Evolutionary conservation across 2,329 filamentous ascomycete species (phyloP).

Genomic region (Exophiala oligosperma): DNA sequence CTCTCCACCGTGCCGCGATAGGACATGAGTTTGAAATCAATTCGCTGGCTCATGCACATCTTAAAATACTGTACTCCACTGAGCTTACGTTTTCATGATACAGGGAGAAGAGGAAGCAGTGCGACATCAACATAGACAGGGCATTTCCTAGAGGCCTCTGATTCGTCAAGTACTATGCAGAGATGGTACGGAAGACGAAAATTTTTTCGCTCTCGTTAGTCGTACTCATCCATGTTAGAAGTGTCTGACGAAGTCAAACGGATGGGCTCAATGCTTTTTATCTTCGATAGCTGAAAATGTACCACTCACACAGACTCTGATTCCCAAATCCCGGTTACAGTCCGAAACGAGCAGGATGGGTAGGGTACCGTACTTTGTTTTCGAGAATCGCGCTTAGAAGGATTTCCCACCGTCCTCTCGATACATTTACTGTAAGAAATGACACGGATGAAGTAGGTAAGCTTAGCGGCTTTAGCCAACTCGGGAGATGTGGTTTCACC

Average conservation of each 20-base stretch:
- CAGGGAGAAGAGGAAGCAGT: not conserved
- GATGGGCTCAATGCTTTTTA: not conserved
- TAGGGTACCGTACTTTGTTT: not conserved
- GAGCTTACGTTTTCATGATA: not conserved
- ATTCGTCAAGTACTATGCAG: not conserved
- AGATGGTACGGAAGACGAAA: not conserved
- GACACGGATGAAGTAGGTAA: no score
- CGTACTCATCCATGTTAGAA: not conserved
- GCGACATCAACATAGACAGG: not conserved
- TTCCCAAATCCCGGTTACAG: not conserved
- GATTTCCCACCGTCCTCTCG: no score
- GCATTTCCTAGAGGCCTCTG: not conserved
- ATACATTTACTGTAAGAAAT: no score
- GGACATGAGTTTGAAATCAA: not conserved
- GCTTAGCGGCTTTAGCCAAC: no score
- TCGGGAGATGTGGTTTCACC: no score
- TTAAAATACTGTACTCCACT: not conserved
- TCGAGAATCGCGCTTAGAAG: no score
- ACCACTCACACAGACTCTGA: not conserved
- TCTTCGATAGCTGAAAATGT: not conserved
- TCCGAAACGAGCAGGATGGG: not conserved
- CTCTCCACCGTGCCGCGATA: not conserved
- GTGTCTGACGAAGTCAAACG: not conserved
- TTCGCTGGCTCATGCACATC: not conserved
- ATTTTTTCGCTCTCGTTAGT: not conserved